Conservation (phyloP, 2,329 filamentous ascomycete species). For the Lomentospora prolificans region DNA sequence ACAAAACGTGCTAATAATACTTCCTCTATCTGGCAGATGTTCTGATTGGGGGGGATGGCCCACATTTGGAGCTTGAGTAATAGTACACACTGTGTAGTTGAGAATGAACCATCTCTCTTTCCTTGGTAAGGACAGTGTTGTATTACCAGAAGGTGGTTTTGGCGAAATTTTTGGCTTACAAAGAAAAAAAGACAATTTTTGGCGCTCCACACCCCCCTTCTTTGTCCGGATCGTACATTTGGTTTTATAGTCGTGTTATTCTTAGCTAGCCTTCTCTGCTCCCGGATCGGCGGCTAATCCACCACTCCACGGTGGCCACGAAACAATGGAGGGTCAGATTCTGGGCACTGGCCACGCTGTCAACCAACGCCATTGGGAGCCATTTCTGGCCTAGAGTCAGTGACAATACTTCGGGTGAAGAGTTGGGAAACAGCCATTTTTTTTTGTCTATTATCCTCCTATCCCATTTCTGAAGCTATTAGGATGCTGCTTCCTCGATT, state of each 20-base stretch:
- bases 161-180: too few relatives aligned
- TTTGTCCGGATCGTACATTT: not conserved
- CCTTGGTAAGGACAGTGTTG: too few relatives aligned
- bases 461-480: not conserved
- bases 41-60: not conserved
- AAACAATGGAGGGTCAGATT: slow-evolving; percentile 1
- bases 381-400: not conserved
- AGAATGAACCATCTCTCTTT: too few relatives aligned
- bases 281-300: slow-evolving; percentile 8
- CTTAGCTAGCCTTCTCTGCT: not conserved
- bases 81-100: too few relatives aligned
- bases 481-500: too few relatives aligned
- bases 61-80: not conserved
- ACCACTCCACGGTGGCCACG: slow-evolving; percentile 7
- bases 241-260: not conserved
- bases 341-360: not conserved
- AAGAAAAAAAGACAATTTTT: not conserved
- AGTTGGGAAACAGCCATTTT: not conserved
- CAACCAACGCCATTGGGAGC: not conserved
- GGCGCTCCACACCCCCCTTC: not conserved
- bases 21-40: not conserved
- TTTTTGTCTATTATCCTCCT: not conserved
- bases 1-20: not conserved
- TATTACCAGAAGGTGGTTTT: too few relatives aligned
- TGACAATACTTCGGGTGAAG: not conserved